These are phyloP conservation scores for Gastrodia elata DNA, from an alignment of 106 monocot genomes.

Conservation along the genomic window DNA sequence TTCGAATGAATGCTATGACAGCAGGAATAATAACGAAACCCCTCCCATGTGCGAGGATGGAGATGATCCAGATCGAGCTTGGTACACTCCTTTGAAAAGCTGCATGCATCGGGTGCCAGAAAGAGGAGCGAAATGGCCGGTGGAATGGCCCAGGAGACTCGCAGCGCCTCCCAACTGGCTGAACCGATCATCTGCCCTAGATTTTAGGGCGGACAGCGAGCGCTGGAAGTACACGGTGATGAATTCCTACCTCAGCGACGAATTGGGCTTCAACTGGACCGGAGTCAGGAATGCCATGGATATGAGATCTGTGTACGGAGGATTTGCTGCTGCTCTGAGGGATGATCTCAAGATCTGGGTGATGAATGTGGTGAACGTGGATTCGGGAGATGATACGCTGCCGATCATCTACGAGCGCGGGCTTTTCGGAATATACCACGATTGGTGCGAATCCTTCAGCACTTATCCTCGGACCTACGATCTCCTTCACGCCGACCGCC, in stretches of 20 bases:
- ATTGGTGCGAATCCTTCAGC: slow-evolving; percentile 74
- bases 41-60: slow-evolving; percentile 83
- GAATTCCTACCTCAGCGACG: slow-evolving; percentile 57
- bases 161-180: slow-evolving; percentile 70
- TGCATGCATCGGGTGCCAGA: slow-evolving; percentile 78
- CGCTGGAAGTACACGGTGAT: slow-evolving; percentile 60
- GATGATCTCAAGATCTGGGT: slow-evolving; percentile 89
- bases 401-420: slow-evolving; percentile 62
- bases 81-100: slow-evolving; percentile 70
- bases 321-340: slow-evolving; percentile 85
- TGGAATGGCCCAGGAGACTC: slow-evolving; percentile 55
- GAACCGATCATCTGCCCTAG: slow-evolving; percentile 42
- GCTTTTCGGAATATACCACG: slow-evolving; percentile 66
- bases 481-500: slow-evolving; percentile 54
- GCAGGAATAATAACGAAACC: slow-evolving; percentile 33
- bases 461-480: slow-evolving; percentile 71
- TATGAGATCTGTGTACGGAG: slow-evolving; percentile 96
- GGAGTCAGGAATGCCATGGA: slow-evolving; percentile 93
- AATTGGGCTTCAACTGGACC: slow-evolving; percentile 68
- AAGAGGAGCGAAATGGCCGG: slow-evolving; percentile 62
- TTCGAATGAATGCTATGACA: slow-evolving; percentile 73
- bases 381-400: slow-evolving; percentile 56
- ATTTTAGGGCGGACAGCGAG: slow-evolving; percentile 61
- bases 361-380: slow-evolving; percentile 89
- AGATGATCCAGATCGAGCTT: slow-evolving; percentile 81